These are phyloP conservation scores for Pyrenochaeta sp. DNA, from an alignment of 2,329 filamentous ascomycete genomes.

Conservation along the genomic window DNA sequence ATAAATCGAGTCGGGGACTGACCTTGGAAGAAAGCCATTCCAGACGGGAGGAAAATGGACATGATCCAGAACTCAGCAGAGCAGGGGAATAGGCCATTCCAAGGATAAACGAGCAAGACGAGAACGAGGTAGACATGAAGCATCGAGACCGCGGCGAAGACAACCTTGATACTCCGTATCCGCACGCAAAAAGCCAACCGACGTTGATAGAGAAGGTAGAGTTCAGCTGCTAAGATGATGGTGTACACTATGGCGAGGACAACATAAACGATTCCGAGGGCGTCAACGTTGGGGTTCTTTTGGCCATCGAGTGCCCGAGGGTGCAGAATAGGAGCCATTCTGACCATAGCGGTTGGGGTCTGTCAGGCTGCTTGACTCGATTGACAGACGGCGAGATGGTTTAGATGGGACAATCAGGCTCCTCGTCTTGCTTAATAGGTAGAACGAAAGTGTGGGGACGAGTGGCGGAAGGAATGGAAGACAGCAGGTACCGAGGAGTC, in stretches of 20 bases:
- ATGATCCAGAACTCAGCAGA: constrained; percentile 50
- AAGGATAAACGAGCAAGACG: constrained; percentile 47
- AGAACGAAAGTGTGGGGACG: constrained; percentile 32
- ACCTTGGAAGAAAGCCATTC: constrained; percentile 51
- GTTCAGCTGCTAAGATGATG: constrained; percentile 36
- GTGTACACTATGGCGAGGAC: constrained; percentile 43
- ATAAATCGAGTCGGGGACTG: background rate
- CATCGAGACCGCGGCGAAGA: constrained; percentile 43
- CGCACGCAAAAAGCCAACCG: constrained; percentile 41
- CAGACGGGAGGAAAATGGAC: constrained; percentile 46
- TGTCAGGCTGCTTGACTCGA: constrained; percentile 19
- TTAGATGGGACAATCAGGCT: constrained; percentile 30
- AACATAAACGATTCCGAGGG: constrained; percentile 43
- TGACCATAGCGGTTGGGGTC: constrained; percentile 32
- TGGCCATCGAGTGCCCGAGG: constrained; percentile 39
- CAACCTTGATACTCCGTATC: constrained; percentile 42
- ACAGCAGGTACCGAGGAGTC: constrained; percentile 26
- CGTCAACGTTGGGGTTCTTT: constrained; percentile 37
- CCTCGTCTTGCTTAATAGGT: constrained; percentile 32
- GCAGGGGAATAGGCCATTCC: constrained; percentile 45
- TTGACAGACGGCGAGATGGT: constrained; percentile 6
- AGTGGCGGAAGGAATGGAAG: constrained; percentile 26
- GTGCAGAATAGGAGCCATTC: constrained; percentile 38
- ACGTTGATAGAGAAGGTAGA: constrained; percentile 38
- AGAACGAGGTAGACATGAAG: constrained; percentile 47